Evolutionary conservation across 495 filamentous ascomycete genomes (phyloP).

Genomic region (Hypoxylon lienhwacheense): DNA sequence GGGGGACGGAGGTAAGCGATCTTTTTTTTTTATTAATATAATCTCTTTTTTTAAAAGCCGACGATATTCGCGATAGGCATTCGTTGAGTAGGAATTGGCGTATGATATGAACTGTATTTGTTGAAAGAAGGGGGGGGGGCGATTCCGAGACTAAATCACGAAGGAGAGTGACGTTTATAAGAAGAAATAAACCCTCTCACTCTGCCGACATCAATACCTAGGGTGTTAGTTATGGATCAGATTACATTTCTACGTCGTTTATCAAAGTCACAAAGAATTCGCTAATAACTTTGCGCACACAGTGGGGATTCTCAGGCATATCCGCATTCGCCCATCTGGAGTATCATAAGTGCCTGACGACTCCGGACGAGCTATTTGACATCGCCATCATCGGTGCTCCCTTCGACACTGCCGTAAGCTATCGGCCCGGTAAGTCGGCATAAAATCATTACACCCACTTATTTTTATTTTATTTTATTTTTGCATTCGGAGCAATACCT

Average conservation of each 20-base stretch:
- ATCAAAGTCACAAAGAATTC: not conserved
- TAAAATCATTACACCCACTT: not conserved
- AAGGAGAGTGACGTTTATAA: too few species aligned
- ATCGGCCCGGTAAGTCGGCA: constrained; percentile 64
- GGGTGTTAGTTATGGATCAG: too few species aligned
- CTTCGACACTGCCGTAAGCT: constrained; percentile 81
- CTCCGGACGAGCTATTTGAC: constrained; percentile 67
- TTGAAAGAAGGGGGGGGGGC: too few species aligned
- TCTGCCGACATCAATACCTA: too few species aligned
- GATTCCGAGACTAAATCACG: too few species aligned
- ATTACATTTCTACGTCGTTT: not conserved
- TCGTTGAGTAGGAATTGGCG: not conserved
- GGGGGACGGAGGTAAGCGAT: constrained; percentile 54
- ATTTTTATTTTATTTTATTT: not conserved
- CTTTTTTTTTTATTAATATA: not conserved
- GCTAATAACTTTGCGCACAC: constrained; percentile 11
- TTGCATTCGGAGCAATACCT: too few species aligned
- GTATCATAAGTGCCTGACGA: constrained; percentile 72
- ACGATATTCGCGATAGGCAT: too few species aligned
- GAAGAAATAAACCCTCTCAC: too few species aligned
- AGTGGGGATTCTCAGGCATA: constrained; percentile 80
- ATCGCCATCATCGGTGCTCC: constrained; percentile 81
- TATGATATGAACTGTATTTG: too few species aligned
- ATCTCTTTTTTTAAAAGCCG: too few species aligned
- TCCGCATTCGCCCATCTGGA: constrained; percentile 78